Evolutionary conservation across 148 eudicot genomes (phyloP), one percentile per base, ranked within the genome.

Genomic region (Pharnaceum exiguum): DNA sequence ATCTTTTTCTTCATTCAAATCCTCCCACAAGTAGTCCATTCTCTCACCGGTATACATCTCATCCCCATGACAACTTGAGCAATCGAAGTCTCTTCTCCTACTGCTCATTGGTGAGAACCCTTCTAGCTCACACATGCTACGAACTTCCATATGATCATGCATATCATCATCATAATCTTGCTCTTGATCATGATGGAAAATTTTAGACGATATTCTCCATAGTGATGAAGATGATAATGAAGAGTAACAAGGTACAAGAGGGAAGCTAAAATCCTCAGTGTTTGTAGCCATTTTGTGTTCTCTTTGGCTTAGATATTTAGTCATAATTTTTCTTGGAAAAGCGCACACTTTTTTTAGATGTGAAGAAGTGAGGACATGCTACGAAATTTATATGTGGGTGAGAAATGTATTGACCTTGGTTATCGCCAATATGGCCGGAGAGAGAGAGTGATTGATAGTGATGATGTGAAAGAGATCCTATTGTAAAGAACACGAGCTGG

Each of bases 11-110:
- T 53, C 61, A 59, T 68, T 64, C 30, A 74, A 74, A 50, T 74
- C 65, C 31, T 74, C 71, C 78, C 78, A 74, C 58, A 74, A 64
- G 40, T 46, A 57, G 54, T 74, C 78, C 70, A 74, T 74, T 18
- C 62, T 74, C 25, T 69, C 74, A 45, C 69, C 78, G 26, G 50
- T 26, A 47, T 30, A 35, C 43, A 45, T n/a, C 12, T 67, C 72
- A 10, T 46, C 65, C 2, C 48, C 37, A 38, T 29, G 57, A 44
- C 63, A 69, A 53, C 68, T 74, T 54, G 49, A 46, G 7, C 67
- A 35, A n/a, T 24, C 51, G 10, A 44, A 15, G 18, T 31, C 40
- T 5, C n/a, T 27, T 6, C 49, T 65, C 18, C 37, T 55, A 18
- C 39, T 28, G 16, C 55, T 48, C 2, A 1, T 26, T 17, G 63